Evolutionary conservation across 108 stramenopile genomes (phyloP).

Genomic region (Fistulifera solaris): DNA sequence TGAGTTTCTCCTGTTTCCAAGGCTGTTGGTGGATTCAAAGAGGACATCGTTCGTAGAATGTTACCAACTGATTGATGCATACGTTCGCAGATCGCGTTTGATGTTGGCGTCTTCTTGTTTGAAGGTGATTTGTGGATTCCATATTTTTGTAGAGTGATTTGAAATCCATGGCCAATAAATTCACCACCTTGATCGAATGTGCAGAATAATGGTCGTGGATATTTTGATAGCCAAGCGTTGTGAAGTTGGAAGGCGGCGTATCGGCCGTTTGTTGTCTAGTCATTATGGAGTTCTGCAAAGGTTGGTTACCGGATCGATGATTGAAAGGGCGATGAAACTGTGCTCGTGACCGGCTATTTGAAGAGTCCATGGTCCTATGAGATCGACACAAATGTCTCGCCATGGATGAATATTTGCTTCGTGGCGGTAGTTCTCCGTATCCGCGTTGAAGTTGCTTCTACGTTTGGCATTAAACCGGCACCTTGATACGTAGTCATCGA

Average conservation of each 20-base stretch:
- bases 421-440: conserved; percentile 3
- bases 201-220: conserved; percentile 22
- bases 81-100: conserved; percentile 28
- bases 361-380: conserved; percentile 36
- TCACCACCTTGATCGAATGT: conserved; percentile 38
- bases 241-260: conserved; percentile 16
- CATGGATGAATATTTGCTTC: conserved; percentile 6
- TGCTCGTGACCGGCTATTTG: background rate
- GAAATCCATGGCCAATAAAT: conserved; percentile 34
- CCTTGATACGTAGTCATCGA: background rate
- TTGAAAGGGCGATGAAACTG: conserved; percentile 8
- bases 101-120: conserved; percentile 18
- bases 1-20: background rate
- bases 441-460: conserved; percentile 9
- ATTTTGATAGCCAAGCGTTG: conserved; percentile 28
- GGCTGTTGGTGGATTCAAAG: conserved; percentile 18
- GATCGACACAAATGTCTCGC: conserved; percentile 20
- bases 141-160: conserved; percentile 5
- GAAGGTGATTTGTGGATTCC: background rate
- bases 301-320: conserved; percentile 24
- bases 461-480: conserved; percentile 14
- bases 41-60: too few relatives aligned
- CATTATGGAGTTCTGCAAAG: conserved; percentile 18
- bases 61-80: too few relatives aligned
- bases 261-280: conserved; percentile 17